Conservation (phyloP, 2,329 filamentous ascomycete species). For the Aspergillus glaucus region DNA sequence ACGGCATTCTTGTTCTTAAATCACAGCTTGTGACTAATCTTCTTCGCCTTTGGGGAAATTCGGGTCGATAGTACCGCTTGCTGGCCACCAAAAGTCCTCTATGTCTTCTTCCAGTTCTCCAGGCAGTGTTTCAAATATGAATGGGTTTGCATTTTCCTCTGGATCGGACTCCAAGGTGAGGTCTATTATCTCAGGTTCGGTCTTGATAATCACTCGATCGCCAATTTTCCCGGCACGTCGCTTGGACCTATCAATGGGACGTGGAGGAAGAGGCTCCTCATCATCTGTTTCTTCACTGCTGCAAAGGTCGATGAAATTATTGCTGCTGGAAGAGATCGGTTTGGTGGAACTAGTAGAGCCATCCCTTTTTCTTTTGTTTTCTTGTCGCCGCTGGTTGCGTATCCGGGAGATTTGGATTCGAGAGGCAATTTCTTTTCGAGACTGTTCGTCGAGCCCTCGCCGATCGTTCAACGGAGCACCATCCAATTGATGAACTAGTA, state of each 20-base stretch:
- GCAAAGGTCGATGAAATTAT: constrained; percentile 12
- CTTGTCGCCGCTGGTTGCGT: constrained; percentile 19
- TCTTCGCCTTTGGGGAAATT: constrained; percentile 14
- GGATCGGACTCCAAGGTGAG: constrained; percentile 20
- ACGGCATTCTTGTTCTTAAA: too few relatives aligned
- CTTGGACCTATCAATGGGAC: neutral
- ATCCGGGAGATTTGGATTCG: constrained; percentile 21
- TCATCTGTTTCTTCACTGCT: constrained; percentile 11
- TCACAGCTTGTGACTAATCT: too few relatives aligned
- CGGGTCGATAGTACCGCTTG: constrained; percentile 24
- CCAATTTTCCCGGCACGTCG: constrained; percentile 2
- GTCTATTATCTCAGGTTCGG: constrained; percentile 19
- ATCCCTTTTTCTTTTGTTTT: constrained; percentile 14
- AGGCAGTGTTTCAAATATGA: neutral
- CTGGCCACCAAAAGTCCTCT: constrained; percentile 35
- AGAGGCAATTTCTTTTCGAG: constrained; percentile 12
- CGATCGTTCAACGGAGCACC: constrained; percentile 17
- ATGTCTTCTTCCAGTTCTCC: constrained; percentile 12
- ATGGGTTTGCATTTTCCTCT: constrained; percentile 2
- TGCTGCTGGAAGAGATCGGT: neutral
- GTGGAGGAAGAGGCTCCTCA: neutral
- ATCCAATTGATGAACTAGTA: constrained; percentile 26
- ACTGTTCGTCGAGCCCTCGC: constrained; percentile 12
- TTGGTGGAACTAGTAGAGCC: neutral
- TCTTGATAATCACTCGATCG: constrained; percentile 5